These are phyloP conservation scores for Saccharum hybrid DNA, from an alignment of 202 grass and related monocot species.

Conservation along the genomic window DNA sequence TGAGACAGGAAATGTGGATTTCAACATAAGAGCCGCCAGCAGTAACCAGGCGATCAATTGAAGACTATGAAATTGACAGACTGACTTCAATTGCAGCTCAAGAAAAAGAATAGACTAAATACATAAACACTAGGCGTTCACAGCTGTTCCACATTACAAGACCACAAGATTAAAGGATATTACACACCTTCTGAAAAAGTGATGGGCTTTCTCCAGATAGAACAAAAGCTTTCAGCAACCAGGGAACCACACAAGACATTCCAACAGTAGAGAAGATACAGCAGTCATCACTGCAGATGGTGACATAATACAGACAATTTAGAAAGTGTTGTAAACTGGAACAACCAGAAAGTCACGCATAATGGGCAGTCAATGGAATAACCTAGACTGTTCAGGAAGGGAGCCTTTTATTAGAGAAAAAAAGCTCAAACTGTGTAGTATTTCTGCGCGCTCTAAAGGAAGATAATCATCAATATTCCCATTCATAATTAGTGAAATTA, in stretches of 20 bases:
- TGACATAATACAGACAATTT: slow-evolving; percentile 18
- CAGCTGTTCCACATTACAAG: background rate
- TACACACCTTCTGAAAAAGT: slow-evolving; percentile 75
- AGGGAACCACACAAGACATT: slow-evolving; percentile 57
- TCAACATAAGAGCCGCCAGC: slow-evolving; percentile 21
- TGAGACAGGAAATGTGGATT: slow-evolving; percentile 36
- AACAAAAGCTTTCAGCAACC: slow-evolving; percentile 85
- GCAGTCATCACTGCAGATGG: slow-evolving; percentile 57
- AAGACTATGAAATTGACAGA: slow-evolving; percentile 28
- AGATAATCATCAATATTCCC: slow-evolving; percentile 52
- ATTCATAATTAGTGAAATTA: slow-evolving; percentile 60
- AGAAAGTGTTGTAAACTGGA: slow-evolving; percentile 11
- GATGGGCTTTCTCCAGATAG: slow-evolving; percentile 66
- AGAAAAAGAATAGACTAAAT: slow-evolving; percentile 8
- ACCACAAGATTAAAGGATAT: slow-evolving; percentile 21
- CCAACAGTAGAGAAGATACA: slow-evolving; percentile 60
- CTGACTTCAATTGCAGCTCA: too few relatives aligned
- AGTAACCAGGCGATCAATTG: background rate
- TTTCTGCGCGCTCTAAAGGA: slow-evolving; percentile 64
- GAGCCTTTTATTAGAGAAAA: slow-evolving; percentile 59
- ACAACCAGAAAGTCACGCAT: slow-evolving; percentile 1
- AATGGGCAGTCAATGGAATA: slow-evolving; percentile 28
- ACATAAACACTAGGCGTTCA: slow-evolving; percentile 4
- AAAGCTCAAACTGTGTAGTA: slow-evolving; percentile 72
- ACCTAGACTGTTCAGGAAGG: slow-evolving; percentile 73